Conservation (phyloP, 768 basidiomycete species). For the Boletales sp. region DNA sequence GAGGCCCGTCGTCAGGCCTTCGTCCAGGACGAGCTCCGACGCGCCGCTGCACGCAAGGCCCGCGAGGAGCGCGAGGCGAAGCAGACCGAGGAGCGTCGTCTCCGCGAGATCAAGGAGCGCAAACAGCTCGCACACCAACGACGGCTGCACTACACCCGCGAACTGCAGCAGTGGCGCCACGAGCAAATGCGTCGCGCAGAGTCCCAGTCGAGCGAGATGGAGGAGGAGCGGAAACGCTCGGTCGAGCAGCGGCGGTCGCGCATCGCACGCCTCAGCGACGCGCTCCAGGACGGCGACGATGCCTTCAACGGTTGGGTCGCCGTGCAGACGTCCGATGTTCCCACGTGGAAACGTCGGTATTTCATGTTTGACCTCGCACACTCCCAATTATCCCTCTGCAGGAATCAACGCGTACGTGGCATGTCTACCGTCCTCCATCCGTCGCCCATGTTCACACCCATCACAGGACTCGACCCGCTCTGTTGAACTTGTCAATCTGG, state of each 20-base stretch:
- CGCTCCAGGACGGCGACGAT: slow-evolving; percentile 42
- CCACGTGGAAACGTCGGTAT: slow-evolving; percentile 64
- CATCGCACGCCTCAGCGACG: slow-evolving; percentile 44
- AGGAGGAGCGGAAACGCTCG: slow-evolving; percentile 39
- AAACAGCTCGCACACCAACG: slow-evolving; percentile 46
- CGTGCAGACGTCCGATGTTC: slow-evolving; percentile 49
- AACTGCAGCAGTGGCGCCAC: slow-evolving; percentile 50
- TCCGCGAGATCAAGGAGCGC: slow-evolving; percentile 44
- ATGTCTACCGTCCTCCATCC: too few relatives aligned
- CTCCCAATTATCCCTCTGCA: slow-evolving; percentile 44
- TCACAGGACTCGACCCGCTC: slow-evolving; percentile 28
- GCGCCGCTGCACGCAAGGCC: slow-evolving; percentile 32
- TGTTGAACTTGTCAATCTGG: slow-evolving; percentile 40
- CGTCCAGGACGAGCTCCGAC: slow-evolving; percentile 43
- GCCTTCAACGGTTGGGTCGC: slow-evolving; percentile 58
- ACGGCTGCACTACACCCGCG: slow-evolving; percentile 47
- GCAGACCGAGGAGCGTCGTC: slow-evolving; percentile 45
- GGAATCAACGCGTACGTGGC: slow-evolving; percentile 45
- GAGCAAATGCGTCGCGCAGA: slow-evolving; percentile 45
- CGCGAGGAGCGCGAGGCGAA: slow-evolving; percentile 37
- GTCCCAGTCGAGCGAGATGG: slow-evolving; percentile 42
- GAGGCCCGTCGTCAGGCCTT: slow-evolving; percentile 37
- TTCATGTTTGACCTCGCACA: slow-evolving; percentile 50
- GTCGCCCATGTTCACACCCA: not conserved
- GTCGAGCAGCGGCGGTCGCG: slow-evolving; percentile 38